Percentiles rank a stretch among this genome's conserved stretches.
phyloP scores from a whole-genome alignment of 306 rosid species.

The Lathyrus tuberosus region DNA sequence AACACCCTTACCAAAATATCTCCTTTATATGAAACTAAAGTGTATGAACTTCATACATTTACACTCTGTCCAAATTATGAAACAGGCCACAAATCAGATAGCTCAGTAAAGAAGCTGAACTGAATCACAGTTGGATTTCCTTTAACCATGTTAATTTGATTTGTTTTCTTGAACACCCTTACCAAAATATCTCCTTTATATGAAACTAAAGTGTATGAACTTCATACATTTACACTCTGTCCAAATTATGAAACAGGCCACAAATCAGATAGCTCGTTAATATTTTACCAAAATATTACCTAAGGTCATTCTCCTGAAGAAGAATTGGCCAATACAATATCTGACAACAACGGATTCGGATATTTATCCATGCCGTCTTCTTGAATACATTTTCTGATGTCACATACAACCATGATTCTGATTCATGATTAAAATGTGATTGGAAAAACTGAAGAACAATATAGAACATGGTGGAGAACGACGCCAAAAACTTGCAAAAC shows the following conservation, averaged over 20 bases:
- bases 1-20: slow-evolving; percentile 24
- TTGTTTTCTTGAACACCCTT: too few relatives aligned
- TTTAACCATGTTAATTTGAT: too few relatives aligned
- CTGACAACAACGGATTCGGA: slow-evolving; percentile 72
- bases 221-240: too few relatives aligned
- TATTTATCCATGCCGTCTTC: slow-evolving; percentile 60
- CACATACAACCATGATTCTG: slow-evolving; percentile 62
- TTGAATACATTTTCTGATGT: slow-evolving; percentile 55
- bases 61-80: slow-evolving; percentile 33
- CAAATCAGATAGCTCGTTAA: too few relatives aligned
- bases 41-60: slow-evolving; percentile 33
- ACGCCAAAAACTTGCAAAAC: slow-evolving; percentile 65
- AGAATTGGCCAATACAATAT: slow-evolving; percentile 90
- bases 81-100: slow-evolving; percentile 33
- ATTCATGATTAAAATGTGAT: slow-evolving; percentile 45
- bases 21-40: slow-evolving; percentile 11
- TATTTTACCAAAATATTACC: slow-evolving; percentile 52
- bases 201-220: too few relatives aligned
- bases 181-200: too few relatives aligned
- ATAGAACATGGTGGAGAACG: slow-evolving; percentile 65
- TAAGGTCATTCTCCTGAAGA: slow-evolving; percentile 70
- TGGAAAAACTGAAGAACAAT: slow-evolving; percentile 63
- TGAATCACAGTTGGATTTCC: too few relatives aligned
- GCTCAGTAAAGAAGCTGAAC: too few relatives aligned
- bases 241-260: too few relatives aligned